These are phyloP conservation scores for Ogataea philodendri DNA, from an alignment of 805 yeast species.

Conservation along the genomic window DNA sequence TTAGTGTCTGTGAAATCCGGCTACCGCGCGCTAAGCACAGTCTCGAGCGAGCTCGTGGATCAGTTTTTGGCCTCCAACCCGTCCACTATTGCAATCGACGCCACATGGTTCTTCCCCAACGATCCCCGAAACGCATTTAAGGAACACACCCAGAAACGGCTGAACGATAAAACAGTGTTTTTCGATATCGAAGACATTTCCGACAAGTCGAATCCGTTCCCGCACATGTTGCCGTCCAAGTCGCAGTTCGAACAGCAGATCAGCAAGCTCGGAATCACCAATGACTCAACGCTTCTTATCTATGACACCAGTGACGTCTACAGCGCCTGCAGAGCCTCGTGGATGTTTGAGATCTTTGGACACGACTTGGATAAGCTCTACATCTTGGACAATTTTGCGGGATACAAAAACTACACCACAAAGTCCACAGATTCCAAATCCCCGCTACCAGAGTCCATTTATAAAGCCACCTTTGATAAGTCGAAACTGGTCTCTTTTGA, in stretches of 20 bases:
- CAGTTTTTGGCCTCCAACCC: conserved; percentile 15
- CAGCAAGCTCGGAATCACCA: conserved; percentile 52
- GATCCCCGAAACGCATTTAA: conserved; percentile 54
- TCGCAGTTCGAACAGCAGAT: conserved; percentile 53
- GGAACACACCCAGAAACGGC: conserved; percentile 57
- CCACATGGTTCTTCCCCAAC: conserved; percentile 92
- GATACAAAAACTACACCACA: conserved; percentile 20
- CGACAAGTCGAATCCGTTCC: conserved; percentile 60
- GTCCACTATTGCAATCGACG: conserved; percentile 57
- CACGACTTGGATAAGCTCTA: conserved; percentile 55
- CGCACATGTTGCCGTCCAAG: conserved; percentile 84
- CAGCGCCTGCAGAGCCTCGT: conserved; percentile 86
- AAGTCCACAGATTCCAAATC: conserved; percentile 11
- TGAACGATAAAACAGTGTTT: conserved; percentile 60
- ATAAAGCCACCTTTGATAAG: conserved; percentile 38
- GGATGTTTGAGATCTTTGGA: conserved; percentile 82
- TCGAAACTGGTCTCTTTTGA: conserved; percentile 65
- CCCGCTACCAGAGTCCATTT: conserved; percentile 28
- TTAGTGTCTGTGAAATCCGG: not conserved
- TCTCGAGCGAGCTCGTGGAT: conserved; percentile 27
- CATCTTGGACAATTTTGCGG: conserved; percentile 66
- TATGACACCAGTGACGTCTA: conserved; percentile 86
- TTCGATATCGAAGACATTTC: conserved; percentile 76
- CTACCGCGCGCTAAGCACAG: not conserved
- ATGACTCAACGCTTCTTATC: conserved; percentile 63